phyloP scores from a whole-genome alignment of 1,284 basidiomycete species.

The Apiotrichum montevideense region DNA sequence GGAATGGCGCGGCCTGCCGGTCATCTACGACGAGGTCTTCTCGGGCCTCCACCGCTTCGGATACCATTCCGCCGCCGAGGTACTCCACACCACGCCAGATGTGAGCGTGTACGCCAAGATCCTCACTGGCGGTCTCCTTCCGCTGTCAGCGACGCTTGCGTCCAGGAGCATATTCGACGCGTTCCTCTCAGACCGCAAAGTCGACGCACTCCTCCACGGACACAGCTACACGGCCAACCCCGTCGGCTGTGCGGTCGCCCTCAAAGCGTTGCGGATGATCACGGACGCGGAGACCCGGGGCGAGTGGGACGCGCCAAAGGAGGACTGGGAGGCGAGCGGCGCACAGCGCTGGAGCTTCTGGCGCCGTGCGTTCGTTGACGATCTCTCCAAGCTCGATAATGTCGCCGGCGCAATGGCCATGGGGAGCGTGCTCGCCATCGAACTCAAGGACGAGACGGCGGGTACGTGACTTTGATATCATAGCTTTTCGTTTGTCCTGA shows the following conservation, averaged over 20 bases:
- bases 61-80: slow-evolving; percentile 57
- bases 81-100: slow-evolving; percentile 72
- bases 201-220: slow-evolving; percentile 82
- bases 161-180: slow-evolving; percentile 70
- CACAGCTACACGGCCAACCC: slow-evolving; percentile 93
- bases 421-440: slow-evolving; percentile 80
- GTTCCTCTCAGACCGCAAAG: slow-evolving; percentile 68
- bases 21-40: slow-evolving; percentile 96
- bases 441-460: slow-evolving; percentile 58
- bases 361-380: slow-evolving; percentile 64
- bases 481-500: neutral
- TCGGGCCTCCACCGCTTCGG: slow-evolving; percentile 84
- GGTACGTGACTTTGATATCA: slow-evolving; percentile 48
- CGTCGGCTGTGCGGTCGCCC: slow-evolving; percentile 85
- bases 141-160: slow-evolving; percentile 78
- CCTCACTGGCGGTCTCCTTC: slow-evolving; percentile 86
- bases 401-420: slow-evolving; percentile 79
- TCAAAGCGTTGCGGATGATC: slow-evolving; percentile 66
- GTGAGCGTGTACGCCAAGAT: slow-evolving; percentile 91
- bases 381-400: slow-evolving; percentile 55
- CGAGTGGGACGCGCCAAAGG: slow-evolving; percentile 56
- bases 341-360: slow-evolving; percentile 77
- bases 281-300: slow-evolving; percentile 51
- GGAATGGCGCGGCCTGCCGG: slow-evolving; percentile 67
- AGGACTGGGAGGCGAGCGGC: slow-evolving; percentile 53